Evolutionary conservation across 176 grass and related monocot species (phyloP), one percentile per base, ranked within the genome.

Genomic region (Pontederia paniculata): DNA sequence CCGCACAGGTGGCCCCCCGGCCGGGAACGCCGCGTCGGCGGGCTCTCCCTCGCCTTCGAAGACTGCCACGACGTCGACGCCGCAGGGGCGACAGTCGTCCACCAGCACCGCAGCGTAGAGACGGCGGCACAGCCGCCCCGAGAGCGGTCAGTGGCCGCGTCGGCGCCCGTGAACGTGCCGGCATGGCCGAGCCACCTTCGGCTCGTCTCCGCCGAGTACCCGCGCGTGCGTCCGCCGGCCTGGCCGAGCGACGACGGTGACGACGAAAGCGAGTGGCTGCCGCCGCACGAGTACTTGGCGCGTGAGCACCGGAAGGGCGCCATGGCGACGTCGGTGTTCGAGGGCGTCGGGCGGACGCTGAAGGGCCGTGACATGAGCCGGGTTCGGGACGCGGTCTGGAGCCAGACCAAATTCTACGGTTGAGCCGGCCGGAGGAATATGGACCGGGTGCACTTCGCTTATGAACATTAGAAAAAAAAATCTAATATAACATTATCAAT

Each of bases 291-390:
- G 54, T 58, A 49, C 21, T 28, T 70, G 67, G 54, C 67, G 44
- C 54, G 66, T 50, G 52, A 45, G 66, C 44, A 41, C 17, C 54
- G 44, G 67, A 70, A 11, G 49, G 19, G 44, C 44, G 18, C 3
- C 12, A 12, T 17, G 22, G 23, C 49, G 50, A 20, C 31, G 64
- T 54, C 49, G 54, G 67, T 70, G 44, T 14, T 58, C 1, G 67
- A 70, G 12, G 54, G 67, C 44, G 67, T 45, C 15, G 67, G 67
- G 8, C 54, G 67, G 21, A 70, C 67, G 21, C 67, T 70, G 21
- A 70, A 70, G 54, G 67, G 67, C 9, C 43, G 54, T 15, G 67
- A 70, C 54, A 57, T 70, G 67, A 58, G 53, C 67, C 54, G 67
- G 18, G 54, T 70, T 11, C 43, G 54, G n/a, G 54, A 70, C 44